Conservation (phyloP, 2,329 filamentous ascomycete genomes). For the Aspergillus amoenus region DNA sequence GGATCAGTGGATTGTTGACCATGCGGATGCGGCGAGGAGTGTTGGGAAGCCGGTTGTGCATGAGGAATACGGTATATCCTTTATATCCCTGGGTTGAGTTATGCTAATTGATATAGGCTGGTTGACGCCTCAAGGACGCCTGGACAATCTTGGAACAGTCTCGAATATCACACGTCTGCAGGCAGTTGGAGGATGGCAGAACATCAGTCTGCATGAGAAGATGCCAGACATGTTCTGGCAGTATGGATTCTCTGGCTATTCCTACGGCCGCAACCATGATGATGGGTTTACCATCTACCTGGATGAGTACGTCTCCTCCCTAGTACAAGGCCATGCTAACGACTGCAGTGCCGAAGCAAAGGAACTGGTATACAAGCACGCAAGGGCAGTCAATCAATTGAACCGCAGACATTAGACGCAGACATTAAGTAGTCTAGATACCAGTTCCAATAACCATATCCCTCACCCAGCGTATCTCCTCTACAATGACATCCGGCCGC, state of each 20-base stretch:
- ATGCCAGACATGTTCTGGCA: slow-evolving; percentile 18
- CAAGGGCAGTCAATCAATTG: slow-evolving; percentile 6
- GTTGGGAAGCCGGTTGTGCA: slow-evolving; percentile 14
- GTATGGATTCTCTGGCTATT: slow-evolving; percentile 13
- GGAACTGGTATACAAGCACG: slow-evolving; percentile 15
- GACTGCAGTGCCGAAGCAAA: slow-evolving; percentile 9
- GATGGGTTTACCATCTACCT: slow-evolving; percentile 18
- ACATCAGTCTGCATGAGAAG: slow-evolving; percentile 13
- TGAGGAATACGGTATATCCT: slow-evolving; percentile 13
- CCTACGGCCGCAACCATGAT: slow-evolving; percentile 15
- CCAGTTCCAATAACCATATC: slow-evolving; percentile 2
- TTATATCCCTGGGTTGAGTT: not conserved
- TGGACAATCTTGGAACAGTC: slow-evolving; percentile 7
- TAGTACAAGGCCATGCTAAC: not conserved
- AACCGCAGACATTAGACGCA: slow-evolving; percentile 3
- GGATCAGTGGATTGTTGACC: slow-evolving; percentile 14
- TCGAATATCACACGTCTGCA: slow-evolving; percentile 15
- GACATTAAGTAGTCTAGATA: not conserved
- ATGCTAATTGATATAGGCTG: slow-evolving; percentile 1
- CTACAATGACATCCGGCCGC: slow-evolving; percentile 37
- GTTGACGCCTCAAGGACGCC: slow-evolving; percentile 10
- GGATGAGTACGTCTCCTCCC: slow-evolving; percentile 9
- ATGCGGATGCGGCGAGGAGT: slow-evolving; percentile 1
- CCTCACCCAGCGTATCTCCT: slow-evolving; percentile 38
- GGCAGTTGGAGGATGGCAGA: slow-evolving; percentile 16